Base-by-base conservation (phyloP, 139 green algal species). In the Pycnococcus provasolii region DNA sequence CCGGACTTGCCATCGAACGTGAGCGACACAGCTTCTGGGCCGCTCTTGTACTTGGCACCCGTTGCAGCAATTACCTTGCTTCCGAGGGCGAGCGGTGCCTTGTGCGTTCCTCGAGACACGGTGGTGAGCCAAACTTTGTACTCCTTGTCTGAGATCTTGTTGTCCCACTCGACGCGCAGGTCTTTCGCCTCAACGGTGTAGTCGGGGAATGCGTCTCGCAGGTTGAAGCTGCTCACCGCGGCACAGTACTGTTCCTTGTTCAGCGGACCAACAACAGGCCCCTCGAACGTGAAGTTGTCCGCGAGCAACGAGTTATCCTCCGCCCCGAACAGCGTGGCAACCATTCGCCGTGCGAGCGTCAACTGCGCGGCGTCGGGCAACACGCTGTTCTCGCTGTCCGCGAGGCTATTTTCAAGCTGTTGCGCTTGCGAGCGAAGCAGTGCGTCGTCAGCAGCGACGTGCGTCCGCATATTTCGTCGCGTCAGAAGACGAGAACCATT, bases 71-170 rank as follows among this genome's bases (percentile, higher is more conserved):
- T 62, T 26, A 26, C 26, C 2, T 39, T 41, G 2, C 57, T 26
- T 2, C 57, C 57, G 9, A 62, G n/a, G 2, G 9, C 9, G 26
- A 62, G 40, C 13, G 37, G 9, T 3, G 26, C 57, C 2, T 15
- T 70, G 63, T 70, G 63, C 63, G 40, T 70, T 13, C 63, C 63
- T 15, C 47, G 42, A 42, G 46, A 57, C n/a, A 45, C 11, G 13
- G 63, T 60, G 6, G 45, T 45, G 63, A 47, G 64, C 63, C 63
- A 70, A 6, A 70, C 63, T 39, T 62, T 62, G 3, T 62, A 62
- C 2, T 39, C 9, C 26, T 62, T 26, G 2, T 41, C 26, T 41
- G 26, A 46, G 9, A 62, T 39, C 40, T 62, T 62, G 2, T 9
- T 62, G 3, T 62, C 57, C 57, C 57, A 62, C 40, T 62, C 15